These are phyloP conservation scores for Geotrichum reessii DNA, from an alignment of 1,139 yeast species.

Conservation along the genomic window DNA sequence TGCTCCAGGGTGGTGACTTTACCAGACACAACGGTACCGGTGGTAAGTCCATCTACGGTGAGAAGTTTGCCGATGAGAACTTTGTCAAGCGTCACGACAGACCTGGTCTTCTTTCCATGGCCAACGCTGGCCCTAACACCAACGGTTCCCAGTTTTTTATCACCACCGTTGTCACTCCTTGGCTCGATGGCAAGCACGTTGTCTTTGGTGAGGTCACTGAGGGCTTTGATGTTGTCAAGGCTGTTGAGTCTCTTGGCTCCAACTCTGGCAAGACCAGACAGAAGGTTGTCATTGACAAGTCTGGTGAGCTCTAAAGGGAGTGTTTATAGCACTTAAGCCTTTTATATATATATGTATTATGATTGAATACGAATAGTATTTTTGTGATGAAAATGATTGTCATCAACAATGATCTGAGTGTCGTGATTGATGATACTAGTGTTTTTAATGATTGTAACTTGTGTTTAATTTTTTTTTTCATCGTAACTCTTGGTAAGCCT, in stretches of 20 bases:
- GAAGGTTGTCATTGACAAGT: conserved; percentile 69
- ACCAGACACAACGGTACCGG: conserved; percentile 74
- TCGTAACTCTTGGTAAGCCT: background rate
- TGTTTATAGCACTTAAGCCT: background rate
- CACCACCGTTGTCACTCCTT: conserved; percentile 91
- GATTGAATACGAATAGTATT: background rate
- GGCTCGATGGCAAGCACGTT: conserved; percentile 99
- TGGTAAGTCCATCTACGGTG: conserved; percentile 98
- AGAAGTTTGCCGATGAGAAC: conserved; percentile 93
- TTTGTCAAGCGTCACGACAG: conserved; percentile 75
- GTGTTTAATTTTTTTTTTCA: background rate
- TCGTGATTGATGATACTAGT: no score
- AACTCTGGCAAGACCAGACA: conserved; percentile 75
- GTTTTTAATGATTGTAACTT: background rate
- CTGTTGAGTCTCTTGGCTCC: conserved; percentile 83
- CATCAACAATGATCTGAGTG: no score
- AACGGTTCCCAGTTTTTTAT: conserved; percentile 98
- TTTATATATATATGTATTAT: no score
- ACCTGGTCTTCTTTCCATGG: conserved; percentile 97
- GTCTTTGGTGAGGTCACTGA: conserved; percentile 96
- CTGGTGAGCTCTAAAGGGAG: conserved; percentile 65
- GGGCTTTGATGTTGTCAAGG: conserved; percentile 87
- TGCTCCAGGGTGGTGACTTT: conserved; percentile 99
- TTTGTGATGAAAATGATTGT: background rate
- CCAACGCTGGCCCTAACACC: conserved; percentile 99